Evolutionary conservation across 1,284 basidiomycete genomes (phyloP), one percentile per base, ranked within the genome.

Genomic region (Fereydounia khargensis): DNA sequence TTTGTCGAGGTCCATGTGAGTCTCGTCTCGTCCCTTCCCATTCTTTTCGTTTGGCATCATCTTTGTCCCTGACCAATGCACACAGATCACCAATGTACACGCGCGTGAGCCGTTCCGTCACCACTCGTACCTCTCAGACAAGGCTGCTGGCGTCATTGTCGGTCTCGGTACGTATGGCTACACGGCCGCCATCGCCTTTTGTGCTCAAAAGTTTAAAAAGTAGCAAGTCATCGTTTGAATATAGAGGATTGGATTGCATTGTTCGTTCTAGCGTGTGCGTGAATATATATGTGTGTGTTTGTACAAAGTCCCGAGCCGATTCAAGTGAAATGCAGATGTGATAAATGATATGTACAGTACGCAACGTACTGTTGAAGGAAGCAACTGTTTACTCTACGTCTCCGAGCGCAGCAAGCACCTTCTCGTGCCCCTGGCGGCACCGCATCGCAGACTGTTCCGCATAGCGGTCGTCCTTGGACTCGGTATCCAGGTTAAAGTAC

Each of bases 1-100:
- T 77, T 75, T 55, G 66, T 78, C 43, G 77, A 77, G 52, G 71
- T 76, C 22, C 77, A 77, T 44, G 68, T 67, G 25, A 52, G 60
- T 50, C 17, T 36, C 19, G 10, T 20, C 18, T n/a, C 8, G 10
- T 6, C 28, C 27, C 10, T 13, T 14, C 19, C 25, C 3, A 19
- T n/a, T n/a, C n/a, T n/a, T n/a, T n/a, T n/a, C n/a, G n/a, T n/a
- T n/a, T n/a, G n/a, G n/a, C n/a, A n/a, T n/a, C 3, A 37, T 6
- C 25, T 35, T n/a, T 7, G 35, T 6, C 14, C 8, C 19, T 30
- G 22, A n/a, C 20, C 8, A 35, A 14, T 18, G 27, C 7, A 18
- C 7, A 18, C 47, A 67, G 57, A 65, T 77, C 44, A 61, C 72
- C 16, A 78, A 77, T 40, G 62, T 74, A 18, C 76, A 77, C 42